Evolutionary conservation across 129 eudicot species (phyloP), one percentile per base, ranked within the genome.

Genomic region (Arctium minus): DNA sequence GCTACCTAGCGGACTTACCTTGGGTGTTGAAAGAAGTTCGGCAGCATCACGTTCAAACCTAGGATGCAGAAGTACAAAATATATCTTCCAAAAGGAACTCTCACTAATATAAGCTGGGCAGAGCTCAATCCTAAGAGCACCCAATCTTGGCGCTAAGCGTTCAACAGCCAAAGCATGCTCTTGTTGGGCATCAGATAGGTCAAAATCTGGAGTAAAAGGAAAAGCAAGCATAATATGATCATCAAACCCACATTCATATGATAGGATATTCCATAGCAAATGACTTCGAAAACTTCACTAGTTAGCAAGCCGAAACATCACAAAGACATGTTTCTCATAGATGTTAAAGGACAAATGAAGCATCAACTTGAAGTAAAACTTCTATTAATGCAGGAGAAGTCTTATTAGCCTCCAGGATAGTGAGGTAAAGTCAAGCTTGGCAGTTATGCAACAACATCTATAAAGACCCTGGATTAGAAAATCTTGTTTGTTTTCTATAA

Each of bases 151-250:
- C 69, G 89, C 99, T 65, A 91, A 93, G 31, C 86, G 86, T 81
- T 96, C 97, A 77, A 96, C 92, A 73, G 97, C 97, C 86, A 90
- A 87, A 22, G 89, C 95, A 82, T 96, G 99, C 77, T 91, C 97
- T 91, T 90, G 97, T 77, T 96, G 99, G 42, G 88, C 91, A 87
- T 96, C 92, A 74, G 99, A 88, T 86, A 93, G 60, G 56, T 91
- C 87, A 82, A 96, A 91, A 78, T 89, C 99, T 96, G 88, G 76
- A 38, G 77, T n/a, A 72, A 36, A 70, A 38, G 56, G 35, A 71
- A 80, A 48, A 79, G 70, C 18, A 81, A 73, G n/a, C 40, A 83
- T 31, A 44, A 46, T 27, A 4, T 13, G 39, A 70, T 83, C 33
- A 53, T 32, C 18, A 65, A 4, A 62, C 38, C 38, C 13, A 60